These are phyloP conservation scores for Linum lewisii DNA, from an alignment of 345 rosid species.

Conservation along the genomic window DNA sequence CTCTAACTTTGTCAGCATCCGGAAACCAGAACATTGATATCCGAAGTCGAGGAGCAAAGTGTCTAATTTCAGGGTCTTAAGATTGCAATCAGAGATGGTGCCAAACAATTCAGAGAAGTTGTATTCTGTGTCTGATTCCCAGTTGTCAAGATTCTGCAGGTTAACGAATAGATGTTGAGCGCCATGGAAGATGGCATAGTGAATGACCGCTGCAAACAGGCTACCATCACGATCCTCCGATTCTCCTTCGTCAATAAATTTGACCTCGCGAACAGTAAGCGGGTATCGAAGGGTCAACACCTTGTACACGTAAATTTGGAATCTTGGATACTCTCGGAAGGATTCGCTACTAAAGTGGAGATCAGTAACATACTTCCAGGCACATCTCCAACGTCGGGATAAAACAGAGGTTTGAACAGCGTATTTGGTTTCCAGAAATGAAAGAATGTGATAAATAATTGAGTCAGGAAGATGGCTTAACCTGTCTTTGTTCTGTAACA, in stretches of 20 bases:
- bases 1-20: background rate
- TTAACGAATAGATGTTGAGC: background rate
- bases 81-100: background rate
- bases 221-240: background rate
- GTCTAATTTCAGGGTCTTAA: background rate
- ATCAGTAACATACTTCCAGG: background rate
- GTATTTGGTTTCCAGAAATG: background rate
- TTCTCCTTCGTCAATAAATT: background rate
- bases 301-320: background rate
- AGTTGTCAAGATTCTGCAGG: background rate
- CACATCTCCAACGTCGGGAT: background rate
- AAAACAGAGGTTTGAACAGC: background rate
- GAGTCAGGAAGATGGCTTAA: background rate
- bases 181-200: background rate
- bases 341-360: background rate
- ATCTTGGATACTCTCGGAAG: background rate
- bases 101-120: background rate
- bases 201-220: background rate
- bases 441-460: background rate
- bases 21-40: background rate
- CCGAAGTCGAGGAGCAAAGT: background rate
- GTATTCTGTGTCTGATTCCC: background rate
- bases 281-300: background rate
- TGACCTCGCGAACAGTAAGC: background rate
- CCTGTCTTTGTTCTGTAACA: background rate